A percentile compares a stretch with the other conserved stretches of the same genome.
Conservation (phyloP, 345 rosid genomes). For the Pistacia integerrima region DNA sequence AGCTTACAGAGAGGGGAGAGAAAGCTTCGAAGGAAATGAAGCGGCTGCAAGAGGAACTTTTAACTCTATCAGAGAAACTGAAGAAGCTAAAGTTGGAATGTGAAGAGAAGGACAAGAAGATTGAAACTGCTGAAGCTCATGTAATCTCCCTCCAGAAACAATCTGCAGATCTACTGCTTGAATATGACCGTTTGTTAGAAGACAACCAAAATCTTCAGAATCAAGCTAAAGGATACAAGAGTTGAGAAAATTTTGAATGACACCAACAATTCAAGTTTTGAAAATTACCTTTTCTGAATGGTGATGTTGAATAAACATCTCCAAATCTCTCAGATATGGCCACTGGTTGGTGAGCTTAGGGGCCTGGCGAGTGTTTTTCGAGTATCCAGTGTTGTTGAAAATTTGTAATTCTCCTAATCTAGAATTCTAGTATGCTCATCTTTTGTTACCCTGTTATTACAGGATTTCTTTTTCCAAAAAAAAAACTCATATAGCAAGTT, state of each 20-base stretch:
- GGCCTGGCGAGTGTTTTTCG: neutral
- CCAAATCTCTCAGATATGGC: constrained; percentile 19
- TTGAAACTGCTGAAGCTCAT: constrained; percentile 79
- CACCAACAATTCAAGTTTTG: constrained; percentile 11
- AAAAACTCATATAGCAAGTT: constrained; percentile 8
- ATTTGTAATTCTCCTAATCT: constrained; percentile 33
- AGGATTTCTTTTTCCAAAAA: neutral
- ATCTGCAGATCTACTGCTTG: constrained; percentile 80
- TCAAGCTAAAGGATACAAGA: constrained; percentile 50
- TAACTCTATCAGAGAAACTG: constrained; percentile 47
- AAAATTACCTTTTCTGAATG: neutral
- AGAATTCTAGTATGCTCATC: constrained; percentile 18
- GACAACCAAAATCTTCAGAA: constrained; percentile 88
- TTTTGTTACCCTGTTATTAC: constrained; percentile 17
- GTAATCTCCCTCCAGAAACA: constrained; percentile 82
- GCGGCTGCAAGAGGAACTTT: constrained; percentile 53
- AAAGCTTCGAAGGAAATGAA: constrained; percentile 58
- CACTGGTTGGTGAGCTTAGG: constrained; percentile 1
- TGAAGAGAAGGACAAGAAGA: constrained; percentile 66
- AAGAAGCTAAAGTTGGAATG: constrained; percentile 68
- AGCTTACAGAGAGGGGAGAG: constrained; percentile 69
- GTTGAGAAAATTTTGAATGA: constrained; percentile 29
- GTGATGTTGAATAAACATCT: constrained; percentile 14
- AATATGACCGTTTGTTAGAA: constrained; percentile 82
- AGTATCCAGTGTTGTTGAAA: constrained; percentile 14